Evolutionary conservation across 2,329 filamentous ascomycete genomes (phyloP).

Genomic region (Onygenales sp.): DNA sequence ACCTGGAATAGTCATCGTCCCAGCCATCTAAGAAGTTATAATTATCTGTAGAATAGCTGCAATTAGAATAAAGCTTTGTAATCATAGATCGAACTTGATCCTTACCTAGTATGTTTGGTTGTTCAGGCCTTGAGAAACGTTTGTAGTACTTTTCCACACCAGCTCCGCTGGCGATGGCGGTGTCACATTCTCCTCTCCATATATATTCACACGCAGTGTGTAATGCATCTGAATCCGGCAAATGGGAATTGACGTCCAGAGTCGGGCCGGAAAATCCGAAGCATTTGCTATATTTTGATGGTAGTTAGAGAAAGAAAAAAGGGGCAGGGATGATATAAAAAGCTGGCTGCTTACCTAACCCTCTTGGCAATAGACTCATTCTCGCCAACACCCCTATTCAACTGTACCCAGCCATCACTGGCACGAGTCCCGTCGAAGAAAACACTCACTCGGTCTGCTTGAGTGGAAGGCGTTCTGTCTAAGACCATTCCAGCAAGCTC

Average conservation of each 20-base stretch:
- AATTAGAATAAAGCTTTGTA: too few species aligned
- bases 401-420: slow-evolving; percentile 62
- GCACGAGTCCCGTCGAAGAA: slow-evolving; percentile 63
- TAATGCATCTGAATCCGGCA: slow-evolving; percentile 62
- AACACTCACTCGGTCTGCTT: slow-evolving; percentile 56
- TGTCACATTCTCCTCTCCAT: slow-evolving; percentile 69
- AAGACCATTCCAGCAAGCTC: slow-evolving; percentile 73
- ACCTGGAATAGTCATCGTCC: slow-evolving; percentile 75
- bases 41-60: too few species aligned
- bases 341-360: too few species aligned
- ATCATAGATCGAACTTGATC: slow-evolving; percentile 28
- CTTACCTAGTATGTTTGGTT: too few species aligned
- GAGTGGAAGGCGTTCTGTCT: slow-evolving; percentile 59
- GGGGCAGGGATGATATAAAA: too few species aligned
- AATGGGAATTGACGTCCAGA: slow-evolving; percentile 67
- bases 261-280: slow-evolving; percentile 68
- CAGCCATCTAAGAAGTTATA: slow-evolving; percentile 67
- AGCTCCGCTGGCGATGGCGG: slow-evolving; percentile 67
- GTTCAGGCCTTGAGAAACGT: too few species aligned
- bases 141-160: slow-evolving; percentile 31
- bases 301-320: slow-evolving; percentile 27
- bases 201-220: slow-evolving; percentile 64
- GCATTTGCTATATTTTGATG: slow-evolving; percentile 41
- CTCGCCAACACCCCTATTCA: slow-evolving; percentile 47
- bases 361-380: slow-evolving; percentile 38